Evolutionary conservation across 495 filamentous ascomycete genomes (phyloP).

Genomic region (Hyaloscypha variabilis): DNA sequence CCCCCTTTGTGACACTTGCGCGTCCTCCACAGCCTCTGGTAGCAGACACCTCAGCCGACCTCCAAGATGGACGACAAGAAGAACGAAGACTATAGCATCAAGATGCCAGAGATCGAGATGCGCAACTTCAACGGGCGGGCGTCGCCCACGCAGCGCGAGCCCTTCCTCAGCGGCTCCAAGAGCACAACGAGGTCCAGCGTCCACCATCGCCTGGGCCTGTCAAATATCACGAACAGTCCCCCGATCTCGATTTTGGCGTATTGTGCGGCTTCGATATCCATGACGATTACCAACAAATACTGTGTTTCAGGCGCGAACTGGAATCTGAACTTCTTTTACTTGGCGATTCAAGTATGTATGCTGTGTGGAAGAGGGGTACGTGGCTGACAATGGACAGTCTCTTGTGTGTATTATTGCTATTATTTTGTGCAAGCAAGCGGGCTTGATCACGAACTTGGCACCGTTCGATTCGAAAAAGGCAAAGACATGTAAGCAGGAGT

Average conservation of each 20-base stretch:
- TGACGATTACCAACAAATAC: slow-evolving; percentile 99
- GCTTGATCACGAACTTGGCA: slow-evolving; percentile 83
- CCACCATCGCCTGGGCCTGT: slow-evolving; percentile 19
- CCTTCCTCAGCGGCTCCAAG: slow-evolving; percentile 20
- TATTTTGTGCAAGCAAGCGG: slow-evolving; percentile 75
- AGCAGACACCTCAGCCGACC: background rate
- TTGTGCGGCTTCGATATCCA: slow-evolving; percentile 92
- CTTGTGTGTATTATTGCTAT: slow-evolving; percentile 91
- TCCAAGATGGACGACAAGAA: slow-evolving; percentile 35
- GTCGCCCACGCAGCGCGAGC: slow-evolving; percentile 44
- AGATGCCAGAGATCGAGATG: slow-evolving; percentile 69
- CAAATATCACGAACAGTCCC: slow-evolving; percentile 69
- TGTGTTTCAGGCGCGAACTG: slow-evolving; percentile 87
- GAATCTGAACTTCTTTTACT: slow-evolving; percentile 96
- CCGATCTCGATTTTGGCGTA: slow-evolving; percentile 83
- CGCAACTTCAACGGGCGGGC: slow-evolving; percentile 54
- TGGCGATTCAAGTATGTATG: slow-evolving; percentile 81
- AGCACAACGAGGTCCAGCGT: background rate
- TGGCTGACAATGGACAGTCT: slow-evolving; percentile 55
- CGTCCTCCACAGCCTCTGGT: slow-evolving; percentile 8
- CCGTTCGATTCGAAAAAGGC: slow-evolving; percentile 89
- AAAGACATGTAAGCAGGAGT: slow-evolving; percentile 74
- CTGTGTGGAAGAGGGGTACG: background rate
- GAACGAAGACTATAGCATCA: slow-evolving; percentile 63
- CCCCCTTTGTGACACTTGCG: slow-evolving; percentile 22